phyloP scores from a whole-genome alignment of 768 basidiomycete genomes.

The Amanita molliuscula region DNA sequence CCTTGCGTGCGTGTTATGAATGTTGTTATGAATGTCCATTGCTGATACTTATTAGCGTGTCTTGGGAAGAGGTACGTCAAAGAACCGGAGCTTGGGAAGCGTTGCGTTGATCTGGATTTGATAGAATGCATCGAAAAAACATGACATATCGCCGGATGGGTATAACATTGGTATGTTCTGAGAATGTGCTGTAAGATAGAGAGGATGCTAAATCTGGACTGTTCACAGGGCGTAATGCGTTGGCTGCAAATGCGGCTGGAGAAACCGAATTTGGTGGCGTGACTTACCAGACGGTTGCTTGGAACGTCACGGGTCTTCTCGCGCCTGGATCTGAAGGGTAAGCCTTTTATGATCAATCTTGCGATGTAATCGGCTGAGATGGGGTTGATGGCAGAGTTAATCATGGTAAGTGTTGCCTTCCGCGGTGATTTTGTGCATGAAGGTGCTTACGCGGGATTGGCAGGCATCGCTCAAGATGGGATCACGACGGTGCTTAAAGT shows the following conservation, averaged over 20 bases:
- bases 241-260: conserved; percentile 19
- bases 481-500: conserved; percentile 46
- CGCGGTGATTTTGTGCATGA: neutral
- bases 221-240: conserved; percentile 18
- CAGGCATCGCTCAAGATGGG: conserved; percentile 54
- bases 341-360: neutral
- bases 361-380: too few relatives aligned
- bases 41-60: conserved; percentile 15
- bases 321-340: conserved; percentile 37
- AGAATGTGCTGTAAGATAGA: neutral
- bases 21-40: neutral
- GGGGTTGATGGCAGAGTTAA: conserved; percentile 17
- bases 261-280: conserved; percentile 24
- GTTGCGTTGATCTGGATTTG: neutral
- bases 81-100: too few relatives aligned
- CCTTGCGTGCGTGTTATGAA: conserved; percentile 6
- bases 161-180: conserved; percentile 20
- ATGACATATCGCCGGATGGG: conserved; percentile 23
- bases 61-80: conserved; percentile 22
- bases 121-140: conserved; percentile 18
- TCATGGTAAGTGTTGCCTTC: conserved; percentile 16
- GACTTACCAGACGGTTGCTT: conserved; percentile 33
- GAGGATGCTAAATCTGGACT: neutral
- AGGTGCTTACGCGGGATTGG: neutral
- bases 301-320: conserved; percentile 45